Percentiles rank a stretch among this genome's conserved stretches.
These are phyloP conservation scores for Crithidia bombi DNA, from an alignment of 208 protist species.

Conservation along the genomic window DNA sequence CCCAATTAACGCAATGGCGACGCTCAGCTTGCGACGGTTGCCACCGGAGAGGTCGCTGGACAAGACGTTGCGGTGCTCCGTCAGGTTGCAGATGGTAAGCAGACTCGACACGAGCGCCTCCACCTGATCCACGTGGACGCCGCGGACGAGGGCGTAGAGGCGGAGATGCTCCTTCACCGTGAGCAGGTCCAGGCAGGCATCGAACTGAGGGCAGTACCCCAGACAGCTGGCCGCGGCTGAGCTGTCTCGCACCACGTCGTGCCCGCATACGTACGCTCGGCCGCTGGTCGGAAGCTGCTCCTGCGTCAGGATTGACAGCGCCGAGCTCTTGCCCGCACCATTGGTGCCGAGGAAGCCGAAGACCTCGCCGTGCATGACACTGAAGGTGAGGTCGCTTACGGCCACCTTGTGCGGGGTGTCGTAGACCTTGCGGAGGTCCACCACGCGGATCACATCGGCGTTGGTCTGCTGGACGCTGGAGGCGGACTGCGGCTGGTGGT, in stretches of 20 bases:
- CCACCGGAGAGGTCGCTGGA: conserved; percentile 57
- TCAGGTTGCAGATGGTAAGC: conserved; percentile 36
- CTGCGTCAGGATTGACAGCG: conserved; percentile 85
- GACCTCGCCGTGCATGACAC: conserved; percentile 72
- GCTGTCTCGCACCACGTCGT: conserved; percentile 38
- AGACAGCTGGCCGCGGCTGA: conserved; percentile 47
- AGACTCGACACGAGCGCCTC: conserved; percentile 38
- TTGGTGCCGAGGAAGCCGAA: conserved; percentile 92
- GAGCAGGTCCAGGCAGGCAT: conserved; percentile 91
- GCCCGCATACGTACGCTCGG: conserved; percentile 46
- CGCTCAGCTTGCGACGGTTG: conserved; percentile 78
- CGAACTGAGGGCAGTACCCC: conserved; percentile 96
- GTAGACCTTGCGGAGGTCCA: conserved; percentile 59
- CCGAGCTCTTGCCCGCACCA: conserved; percentile 89
- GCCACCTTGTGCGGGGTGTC: conserved; percentile 50
- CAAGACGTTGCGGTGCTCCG: conserved; percentile 40
- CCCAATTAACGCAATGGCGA: conserved; percentile 82
- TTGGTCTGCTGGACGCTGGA: not conserved
- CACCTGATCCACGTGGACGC: conserved; percentile 37
- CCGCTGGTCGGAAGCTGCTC: conserved; percentile 75
- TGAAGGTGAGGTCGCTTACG: conserved; percentile 78
- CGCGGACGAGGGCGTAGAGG: conserved; percentile 87
- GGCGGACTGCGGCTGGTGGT: conserved; percentile 9
- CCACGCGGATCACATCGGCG: conserved; percentile 57
- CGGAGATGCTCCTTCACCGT: conserved; percentile 92